Evolutionary conservation across 2,329 filamentous ascomycete species (phyloP).

Genomic region (Pseudocercospora musae): DNA sequence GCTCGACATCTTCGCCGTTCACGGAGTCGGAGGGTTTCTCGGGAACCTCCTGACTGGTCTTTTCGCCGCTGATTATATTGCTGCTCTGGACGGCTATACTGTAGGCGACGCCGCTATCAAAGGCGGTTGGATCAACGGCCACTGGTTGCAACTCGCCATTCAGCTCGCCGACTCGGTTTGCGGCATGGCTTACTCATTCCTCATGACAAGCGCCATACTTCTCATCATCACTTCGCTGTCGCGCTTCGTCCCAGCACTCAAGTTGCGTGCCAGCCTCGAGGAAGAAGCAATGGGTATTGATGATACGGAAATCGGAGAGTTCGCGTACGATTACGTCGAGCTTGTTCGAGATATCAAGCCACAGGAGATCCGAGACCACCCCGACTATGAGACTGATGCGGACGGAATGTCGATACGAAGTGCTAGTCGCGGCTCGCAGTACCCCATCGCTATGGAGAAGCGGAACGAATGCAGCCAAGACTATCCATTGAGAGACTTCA

Average conservation of each 20-base stretch:
- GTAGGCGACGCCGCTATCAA: constrained; percentile 65
- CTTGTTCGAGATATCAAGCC: constrained; percentile 65
- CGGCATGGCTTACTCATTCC: constrained; percentile 75
- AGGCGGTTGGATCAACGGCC: constrained; percentile 78
- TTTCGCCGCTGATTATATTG: constrained; percentile 82
- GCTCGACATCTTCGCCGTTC: constrained; percentile 83
- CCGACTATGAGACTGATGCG: constrained; percentile 4
- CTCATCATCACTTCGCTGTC: constrained; percentile 59
- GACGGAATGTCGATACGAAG: constrained; percentile 5
- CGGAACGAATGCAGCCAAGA: not conserved
- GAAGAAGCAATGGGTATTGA: constrained; percentile 83
- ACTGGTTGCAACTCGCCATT: constrained; percentile 81
- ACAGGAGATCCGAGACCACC: constrained; percentile 7
- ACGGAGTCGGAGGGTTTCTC: constrained; percentile 72
- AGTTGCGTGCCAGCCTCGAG: constrained; percentile 70
- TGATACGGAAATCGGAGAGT: constrained; percentile 85
- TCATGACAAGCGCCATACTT: constrained; percentile 72
- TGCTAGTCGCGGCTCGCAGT: constrained; percentile 4
- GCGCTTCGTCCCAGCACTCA: constrained; percentile 72
- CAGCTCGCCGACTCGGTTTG: constrained; percentile 78
- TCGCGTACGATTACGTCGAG: constrained; percentile 93
- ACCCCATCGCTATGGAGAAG: constrained; percentile 6
- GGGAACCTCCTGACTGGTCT: constrained; percentile 77
- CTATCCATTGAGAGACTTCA: constrained; percentile 11
- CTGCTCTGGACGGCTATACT: constrained; percentile 68